Conservation (phyloP, 2,329 filamentous ascomycete species). For the Alternaria novae-zelandiae region DNA sequence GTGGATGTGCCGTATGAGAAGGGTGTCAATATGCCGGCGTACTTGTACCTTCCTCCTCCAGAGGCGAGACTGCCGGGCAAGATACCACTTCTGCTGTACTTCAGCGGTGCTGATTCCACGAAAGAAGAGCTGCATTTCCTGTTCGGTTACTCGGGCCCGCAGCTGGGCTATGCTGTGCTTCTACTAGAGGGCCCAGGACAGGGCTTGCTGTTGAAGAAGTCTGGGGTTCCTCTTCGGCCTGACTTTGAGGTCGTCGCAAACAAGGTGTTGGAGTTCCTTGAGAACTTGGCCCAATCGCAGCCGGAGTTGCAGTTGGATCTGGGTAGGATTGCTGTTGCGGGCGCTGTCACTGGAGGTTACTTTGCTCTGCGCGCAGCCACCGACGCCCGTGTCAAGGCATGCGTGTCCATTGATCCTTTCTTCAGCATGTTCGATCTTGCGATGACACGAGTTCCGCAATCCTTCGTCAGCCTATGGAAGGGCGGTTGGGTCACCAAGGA, state of each 20-base stretch:
- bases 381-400: conserved; percentile 55
- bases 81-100: conserved; percentile 1
- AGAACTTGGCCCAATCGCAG: neutral
- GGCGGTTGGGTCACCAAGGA: conserved; percentile 6
- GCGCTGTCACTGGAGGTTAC: conserved; percentile 55
- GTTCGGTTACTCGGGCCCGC: conserved; percentile 43
- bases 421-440: conserved; percentile 46
- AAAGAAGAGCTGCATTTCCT: conserved; percentile 45
- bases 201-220: conserved; percentile 43
- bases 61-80: neutral
- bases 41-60: neutral
- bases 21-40: neutral
- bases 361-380: conserved; percentile 53
- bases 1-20: neutral
- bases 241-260: conserved; percentile 36
- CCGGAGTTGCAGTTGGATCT: conserved; percentile 45
- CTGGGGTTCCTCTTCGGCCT: conserved; percentile 22
- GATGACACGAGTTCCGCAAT: neutral
- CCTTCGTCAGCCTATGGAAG: conserved; percentile 6
- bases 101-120: conserved; percentile 9
- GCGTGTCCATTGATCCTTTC: conserved; percentile 49
- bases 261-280: conserved; percentile 26
- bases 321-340: conserved; percentile 46
- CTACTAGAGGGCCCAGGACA: conserved; percentile 58
- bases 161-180: conserved; percentile 52